Conservation (phyloP, 129 eudicot species). For the Solidago caesia region DNA sequence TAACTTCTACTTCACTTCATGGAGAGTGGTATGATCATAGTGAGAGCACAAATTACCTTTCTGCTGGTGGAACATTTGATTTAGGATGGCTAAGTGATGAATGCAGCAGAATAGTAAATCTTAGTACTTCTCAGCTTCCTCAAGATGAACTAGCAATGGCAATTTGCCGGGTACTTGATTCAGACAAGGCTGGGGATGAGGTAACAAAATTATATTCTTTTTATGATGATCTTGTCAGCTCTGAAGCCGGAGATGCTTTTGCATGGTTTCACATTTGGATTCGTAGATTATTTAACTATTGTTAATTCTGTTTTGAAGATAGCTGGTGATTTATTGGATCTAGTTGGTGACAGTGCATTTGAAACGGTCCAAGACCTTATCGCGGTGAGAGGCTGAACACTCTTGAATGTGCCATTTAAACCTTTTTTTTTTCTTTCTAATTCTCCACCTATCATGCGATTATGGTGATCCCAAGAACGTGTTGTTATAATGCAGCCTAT, state of each 20-base stretch:
- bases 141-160: slow-evolving; percentile 98
- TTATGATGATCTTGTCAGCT: slow-evolving; percentile 17
- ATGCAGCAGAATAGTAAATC: slow-evolving; percentile 64
- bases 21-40: slow-evolving; percentile 54
- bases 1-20: slow-evolving; percentile 46
- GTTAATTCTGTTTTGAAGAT: slow-evolving; percentile 48
- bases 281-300: slow-evolving; percentile 1
- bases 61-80: slow-evolving; percentile 51
- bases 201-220: slow-evolving; percentile 37
- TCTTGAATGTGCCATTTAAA: slow-evolving; percentile 1
- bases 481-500: neutral
- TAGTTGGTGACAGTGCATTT: slow-evolving; percentile 88
- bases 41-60: slow-evolving; percentile 35
- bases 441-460: slow-evolving; percentile 9
- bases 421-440: neutral
- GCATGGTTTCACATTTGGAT: slow-evolving; percentile 1
- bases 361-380: slow-evolving; percentile 91
- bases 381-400: slow-evolving; percentile 38
- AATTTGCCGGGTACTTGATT: slow-evolving; percentile 90
- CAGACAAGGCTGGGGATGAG: slow-evolving; percentile 96
- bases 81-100: slow-evolving; percentile 82
- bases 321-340: slow-evolving; percentile 96
- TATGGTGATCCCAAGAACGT: slow-evolving; percentile 5
- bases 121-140: slow-evolving; percentile 77
- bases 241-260: neutral